Evolutionary conservation across 805 yeast species (phyloP), one percentile per base, ranked within the genome.

Genomic region (Pichia nakasei): DNA sequence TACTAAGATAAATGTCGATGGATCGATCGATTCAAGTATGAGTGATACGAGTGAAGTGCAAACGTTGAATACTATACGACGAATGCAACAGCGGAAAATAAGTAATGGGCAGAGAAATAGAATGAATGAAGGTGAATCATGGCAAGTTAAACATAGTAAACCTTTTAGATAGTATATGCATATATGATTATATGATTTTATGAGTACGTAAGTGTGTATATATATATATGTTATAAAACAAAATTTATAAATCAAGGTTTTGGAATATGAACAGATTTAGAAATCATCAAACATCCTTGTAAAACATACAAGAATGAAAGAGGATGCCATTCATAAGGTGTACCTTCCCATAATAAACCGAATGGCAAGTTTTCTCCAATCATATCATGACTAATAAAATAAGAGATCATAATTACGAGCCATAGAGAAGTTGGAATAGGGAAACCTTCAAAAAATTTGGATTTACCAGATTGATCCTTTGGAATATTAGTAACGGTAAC

Each of bases 401-500:
- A 66, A 3, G 86, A 85, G 87, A 91, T 82, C 32, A 78, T 58
- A 1, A 68, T 68, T 17, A 93, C 96, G 60, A 91, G 71, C 40
- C 74, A 67, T 52, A 93, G 69, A 33, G 94, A 81, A 2, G 95
- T 79, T 44, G 98, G 98, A 52, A 93, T 88, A 11, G 98, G 98
- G 42, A 93, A 75, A 4, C 98, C 98, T 68, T 93, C 98, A 63
- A 93, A 93, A 66, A 80, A 91, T 59, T 84, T 80, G 29, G 93
- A 77, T 66, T 89, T 89, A 18, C 98, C 98, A 18, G 73, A 63
- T 43, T 74, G 68, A 61, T 89, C 97, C 66, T 91, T 91, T 41
- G 98, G 97, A 46, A 93, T 76, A 48, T 86, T 85, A 39, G 89
- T 82, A 7, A 93, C 95, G 1, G 97, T 86, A 42, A 93, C 95